These are phyloP conservation scores for Turnera subulata DNA, from an alignment of 345 rosid genomes.

Conservation along the genomic window DNA sequence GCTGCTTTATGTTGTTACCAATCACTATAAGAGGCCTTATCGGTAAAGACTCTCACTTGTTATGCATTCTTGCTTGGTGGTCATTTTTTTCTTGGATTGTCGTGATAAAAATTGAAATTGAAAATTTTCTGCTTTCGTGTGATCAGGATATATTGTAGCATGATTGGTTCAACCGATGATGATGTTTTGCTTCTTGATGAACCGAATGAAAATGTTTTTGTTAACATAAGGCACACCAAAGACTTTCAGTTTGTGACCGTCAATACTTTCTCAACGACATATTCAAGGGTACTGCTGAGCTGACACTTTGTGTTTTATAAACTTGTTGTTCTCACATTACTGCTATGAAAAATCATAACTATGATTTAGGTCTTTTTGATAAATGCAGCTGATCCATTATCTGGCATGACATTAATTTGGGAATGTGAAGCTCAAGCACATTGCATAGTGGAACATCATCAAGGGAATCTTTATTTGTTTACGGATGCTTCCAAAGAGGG, in stretches of 20 bases:
- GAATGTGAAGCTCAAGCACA: slow-evolving; percentile 78
- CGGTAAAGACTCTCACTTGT: slow-evolving; percentile 29
- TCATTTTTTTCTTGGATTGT: not conserved
- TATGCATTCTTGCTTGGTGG: not conserved
- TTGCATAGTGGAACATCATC: slow-evolving; percentile 91
- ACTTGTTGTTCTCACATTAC: slow-evolving; percentile 5
- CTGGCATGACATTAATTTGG: slow-evolving; percentile 75
- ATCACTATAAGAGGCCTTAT: slow-evolving; percentile 79
- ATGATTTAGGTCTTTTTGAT: slow-evolving; percentile 87
- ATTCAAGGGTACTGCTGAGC: slow-evolving; percentile 59
- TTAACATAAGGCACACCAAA: slow-evolving; percentile 71
- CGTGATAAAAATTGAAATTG: slow-evolving; percentile 8
- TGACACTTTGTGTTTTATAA: slow-evolving; percentile 3
- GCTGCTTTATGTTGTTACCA: slow-evolving; percentile 79
- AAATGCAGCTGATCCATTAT: slow-evolving; percentile 85
- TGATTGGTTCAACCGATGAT: slow-evolving; percentile 85
- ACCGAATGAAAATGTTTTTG: slow-evolving; percentile 55
- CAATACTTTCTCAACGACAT: slow-evolving; percentile 62
- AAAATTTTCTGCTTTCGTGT: slow-evolving; percentile 1
- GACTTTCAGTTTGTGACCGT: slow-evolving; percentile 74
- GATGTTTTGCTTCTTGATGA: slow-evolving; percentile 84
- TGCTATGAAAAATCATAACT: slow-evolving; percentile 23
- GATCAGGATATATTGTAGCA: slow-evolving; percentile 70
- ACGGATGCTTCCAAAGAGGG: slow-evolving; percentile 75
- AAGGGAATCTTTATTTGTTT: slow-evolving; percentile 70